Base-by-base conservation (phyloP, 768 basidiomycete genomes). In the Naematelia encephala region DNA sequence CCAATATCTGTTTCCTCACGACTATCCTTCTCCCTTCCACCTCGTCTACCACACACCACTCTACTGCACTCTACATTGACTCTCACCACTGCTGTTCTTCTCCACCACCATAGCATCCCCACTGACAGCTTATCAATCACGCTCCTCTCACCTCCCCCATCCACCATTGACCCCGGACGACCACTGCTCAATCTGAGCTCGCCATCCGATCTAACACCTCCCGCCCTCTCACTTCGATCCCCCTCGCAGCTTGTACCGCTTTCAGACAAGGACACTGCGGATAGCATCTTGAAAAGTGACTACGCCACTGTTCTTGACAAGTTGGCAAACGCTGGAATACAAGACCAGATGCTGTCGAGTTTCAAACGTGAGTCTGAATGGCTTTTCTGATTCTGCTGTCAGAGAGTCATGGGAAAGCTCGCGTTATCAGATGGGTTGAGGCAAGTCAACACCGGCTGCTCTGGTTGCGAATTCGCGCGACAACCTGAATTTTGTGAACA, bases 341-440 rank as follows among this genome's bases (percentile, higher is more conserved):
- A 66, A 47, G 66, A 64, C 64, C 64, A 67, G 49, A 73, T 73
- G 68, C 66, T 73, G 55, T 70, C 68, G 43, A 68, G 66, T 53
- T 69, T 70, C 58, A 73, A 73, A 61, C 68, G 68, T 73, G 68
- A 68, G 68, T 70, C 3, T 16, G 19, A 16, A 21, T 16, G 21
- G 45, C 10, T 26, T 28, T 26, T 19, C 23, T 27, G 34, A 16
- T 16, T 16, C 8, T 39, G 16, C 34, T 16, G 34, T 16, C 8
- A 39, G 8, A 8, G 34, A 8, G 34, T 39, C n/a, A n/a, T n/a
- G n/a, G n/a, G n/a, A n/a, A n/a, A n/a, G n/a, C n/a, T n/a, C n/a
- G n/a, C n/a, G n/a, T n/a, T n/a, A n/a, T n/a, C n/a, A n/a, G n/a
- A n/a, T n/a, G n/a, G n/a, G n/a, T n/a, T n/a, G n/a, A n/a, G n/a